These are phyloP conservation scores for Polyporus tsugae DNA, from an alignment of 1,284 basidiomycete species.

Conservation along the genomic window DNA sequence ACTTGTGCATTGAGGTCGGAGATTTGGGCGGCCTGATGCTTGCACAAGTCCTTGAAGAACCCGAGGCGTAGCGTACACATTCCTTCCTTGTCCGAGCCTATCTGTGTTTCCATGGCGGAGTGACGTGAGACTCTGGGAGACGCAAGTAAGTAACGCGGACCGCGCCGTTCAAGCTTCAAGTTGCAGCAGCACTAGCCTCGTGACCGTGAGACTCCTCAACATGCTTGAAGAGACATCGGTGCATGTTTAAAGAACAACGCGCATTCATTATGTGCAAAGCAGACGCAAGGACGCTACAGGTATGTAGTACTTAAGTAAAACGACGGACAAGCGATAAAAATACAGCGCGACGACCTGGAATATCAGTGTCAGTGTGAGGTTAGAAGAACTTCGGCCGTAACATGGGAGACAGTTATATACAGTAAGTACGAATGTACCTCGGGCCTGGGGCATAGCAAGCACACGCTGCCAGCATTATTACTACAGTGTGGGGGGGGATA, in stretches of 20 bases:
- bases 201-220: no score
- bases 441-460: not conserved
- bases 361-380: not conserved
- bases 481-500: not conserved
- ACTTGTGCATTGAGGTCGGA: not conserved
- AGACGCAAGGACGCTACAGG: slow-evolving; percentile 4
- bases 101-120: no score
- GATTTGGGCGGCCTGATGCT: not conserved
- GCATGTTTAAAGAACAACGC: not conserved
- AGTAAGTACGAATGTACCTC: slow-evolving; percentile 13
- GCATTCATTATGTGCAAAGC: slow-evolving; percentile 4
- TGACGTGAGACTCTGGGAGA: no score
- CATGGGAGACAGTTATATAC: slow-evolving; percentile 11
- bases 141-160: no score
- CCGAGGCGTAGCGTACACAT: not conserved
- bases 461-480: not conserved
- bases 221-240: no score
- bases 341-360: slow-evolving; percentile 17
- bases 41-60: not conserved
- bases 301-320: not conserved
- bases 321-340: slow-evolving; percentile 15
- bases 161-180: no score
- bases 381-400: not conserved
- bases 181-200: no score
- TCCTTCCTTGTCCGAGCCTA: not conserved